Percentiles rank a stretch among this genome's conserved stretches.
phyloP scores from a whole-genome alignment of 1,284 basidiomycete species.

The Boletus albobrunnescens region DNA sequence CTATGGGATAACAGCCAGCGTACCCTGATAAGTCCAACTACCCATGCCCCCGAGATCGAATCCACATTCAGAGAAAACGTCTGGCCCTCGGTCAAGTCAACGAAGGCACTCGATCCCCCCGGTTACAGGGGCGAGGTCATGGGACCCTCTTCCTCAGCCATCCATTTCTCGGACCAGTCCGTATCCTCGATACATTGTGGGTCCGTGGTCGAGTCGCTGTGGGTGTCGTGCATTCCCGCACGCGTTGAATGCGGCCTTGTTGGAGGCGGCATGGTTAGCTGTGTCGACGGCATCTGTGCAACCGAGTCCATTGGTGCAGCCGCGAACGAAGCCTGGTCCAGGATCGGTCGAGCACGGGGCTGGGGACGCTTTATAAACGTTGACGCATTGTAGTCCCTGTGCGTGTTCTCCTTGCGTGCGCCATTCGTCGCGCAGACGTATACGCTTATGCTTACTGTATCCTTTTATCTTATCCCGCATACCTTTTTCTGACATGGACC shows the following conservation, averaged over 20 bases:
- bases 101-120: conserved; percentile 42
- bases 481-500: no score
- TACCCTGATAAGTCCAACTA: no score
- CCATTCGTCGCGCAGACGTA: no score
- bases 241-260: conserved; percentile 18
- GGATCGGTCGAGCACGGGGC: neutral
- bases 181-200: conserved; percentile 22
- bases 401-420: neutral
- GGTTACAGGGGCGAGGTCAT: conserved; percentile 36
- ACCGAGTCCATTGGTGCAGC: conserved; percentile 23
- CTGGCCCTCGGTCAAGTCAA: conserved; percentile 40
- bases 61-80: conserved; percentile 50
- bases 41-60: conserved; percentile 44
- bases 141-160: conserved; percentile 39
- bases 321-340: neutral
- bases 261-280: conserved; percentile 26
- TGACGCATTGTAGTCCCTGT: conserved; percentile 8
- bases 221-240: conserved; percentile 14
- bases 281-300: neutral
- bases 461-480: no score
- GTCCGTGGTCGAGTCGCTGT: conserved; percentile 6
- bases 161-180: conserved; percentile 24
- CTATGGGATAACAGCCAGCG: conserved; percentile 16
- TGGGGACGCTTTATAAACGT: neutral
- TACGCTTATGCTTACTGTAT: no score